A percentile compares a stretch with the other conserved stretches of the same genome.
Conservation (phyloP, 1,284 basidiomycete species). For the Irpex lacteus region DNA sequence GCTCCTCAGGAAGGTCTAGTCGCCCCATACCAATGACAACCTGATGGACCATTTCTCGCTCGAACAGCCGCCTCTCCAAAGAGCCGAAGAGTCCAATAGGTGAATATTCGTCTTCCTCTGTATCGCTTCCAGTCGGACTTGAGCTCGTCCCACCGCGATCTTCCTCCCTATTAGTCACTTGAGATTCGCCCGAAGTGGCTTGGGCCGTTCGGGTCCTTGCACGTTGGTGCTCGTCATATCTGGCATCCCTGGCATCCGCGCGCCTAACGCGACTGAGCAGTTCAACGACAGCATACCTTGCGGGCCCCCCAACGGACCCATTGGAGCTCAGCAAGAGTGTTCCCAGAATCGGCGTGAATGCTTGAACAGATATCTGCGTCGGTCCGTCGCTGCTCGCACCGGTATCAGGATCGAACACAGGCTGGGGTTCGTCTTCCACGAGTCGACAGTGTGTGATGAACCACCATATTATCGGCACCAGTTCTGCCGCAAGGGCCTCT, state of each 20-base stretch:
- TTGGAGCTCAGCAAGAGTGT: conserved; percentile 85
- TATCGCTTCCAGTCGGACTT: conserved; percentile 24
- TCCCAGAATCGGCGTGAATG: conserved; percentile 91
- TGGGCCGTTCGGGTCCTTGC: background rate
- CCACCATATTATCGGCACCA: conserved; percentile 91
- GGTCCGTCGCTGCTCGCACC: conserved; percentile 6
- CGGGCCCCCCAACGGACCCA: conserved; percentile 67
- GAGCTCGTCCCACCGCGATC: conserved; percentile 10
- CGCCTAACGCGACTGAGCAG: conserved; percentile 65
- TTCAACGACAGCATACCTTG: conserved; percentile 78
- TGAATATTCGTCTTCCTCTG: conserved; percentile 26
- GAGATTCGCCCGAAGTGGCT: background rate
- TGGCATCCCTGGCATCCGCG: conserved; percentile 42
- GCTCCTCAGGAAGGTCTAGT: conserved; percentile 48
- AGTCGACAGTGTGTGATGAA: conserved; percentile 81
- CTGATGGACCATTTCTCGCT: conserved; percentile 78
- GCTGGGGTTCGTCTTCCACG: conserved; percentile 35
- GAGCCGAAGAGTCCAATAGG: conserved; percentile 49
- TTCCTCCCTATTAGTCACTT: conserved; percentile 3
- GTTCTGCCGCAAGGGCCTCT: conserved; percentile 83
- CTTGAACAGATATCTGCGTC: conserved; percentile 70
- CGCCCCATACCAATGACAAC: conserved; percentile 87
- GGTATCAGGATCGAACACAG: background rate
- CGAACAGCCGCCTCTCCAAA: conserved; percentile 61
- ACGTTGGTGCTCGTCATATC: conserved; percentile 12